Evolutionary conservation across 1,284 basidiomycete genomes (phyloP).

Genomic region (Naganishia albida): DNA sequence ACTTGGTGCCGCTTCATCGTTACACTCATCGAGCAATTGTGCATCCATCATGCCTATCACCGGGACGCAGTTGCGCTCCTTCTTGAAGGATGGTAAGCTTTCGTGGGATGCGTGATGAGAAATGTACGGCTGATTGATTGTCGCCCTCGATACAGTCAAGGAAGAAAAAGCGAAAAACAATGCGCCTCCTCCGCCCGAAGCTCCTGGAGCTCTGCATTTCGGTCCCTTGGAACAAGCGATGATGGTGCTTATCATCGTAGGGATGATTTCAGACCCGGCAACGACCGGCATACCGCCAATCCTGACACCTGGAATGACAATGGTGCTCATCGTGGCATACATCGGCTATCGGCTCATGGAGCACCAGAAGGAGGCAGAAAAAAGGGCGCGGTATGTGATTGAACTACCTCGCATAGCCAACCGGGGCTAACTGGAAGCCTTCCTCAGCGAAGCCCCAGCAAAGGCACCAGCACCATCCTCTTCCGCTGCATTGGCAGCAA

Average conservation of each 20-base stretch:
- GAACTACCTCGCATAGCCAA: background rate
- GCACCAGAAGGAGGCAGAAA: conserved; percentile 31
- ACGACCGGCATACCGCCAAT: conserved; percentile 26
- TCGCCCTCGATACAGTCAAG: conserved; percentile 12
- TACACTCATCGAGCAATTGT: background rate
- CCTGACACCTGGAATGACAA: conserved; percentile 31
- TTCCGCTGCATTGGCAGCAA: conserved; percentile 2
- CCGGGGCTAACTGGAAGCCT: background rate
- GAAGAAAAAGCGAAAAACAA: conserved; percentile 27
- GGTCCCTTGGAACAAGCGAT: conserved; percentile 33
- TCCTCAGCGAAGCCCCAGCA: background rate
- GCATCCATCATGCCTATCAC: conserved; percentile 26
- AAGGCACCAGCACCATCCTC: conserved; percentile 17
- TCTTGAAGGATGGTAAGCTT: conserved; percentile 31
- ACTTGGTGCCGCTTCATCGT: background rate
- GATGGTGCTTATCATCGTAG: conserved; percentile 34
- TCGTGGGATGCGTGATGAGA: background rate
- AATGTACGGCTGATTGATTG: background rate
- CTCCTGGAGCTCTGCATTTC: conserved; percentile 31
- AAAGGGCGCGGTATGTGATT: conserved; percentile 14
- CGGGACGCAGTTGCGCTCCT: conserved; percentile 23
- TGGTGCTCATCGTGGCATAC: conserved; percentile 34
- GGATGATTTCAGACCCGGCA: conserved; percentile 28
- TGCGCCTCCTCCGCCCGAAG: conserved; percentile 33
- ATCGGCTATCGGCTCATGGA: conserved; percentile 32